Base-by-base conservation (phyloP, 2,329 filamentous ascomycete genomes). In the Tolypocladium paradoxum region DNA sequence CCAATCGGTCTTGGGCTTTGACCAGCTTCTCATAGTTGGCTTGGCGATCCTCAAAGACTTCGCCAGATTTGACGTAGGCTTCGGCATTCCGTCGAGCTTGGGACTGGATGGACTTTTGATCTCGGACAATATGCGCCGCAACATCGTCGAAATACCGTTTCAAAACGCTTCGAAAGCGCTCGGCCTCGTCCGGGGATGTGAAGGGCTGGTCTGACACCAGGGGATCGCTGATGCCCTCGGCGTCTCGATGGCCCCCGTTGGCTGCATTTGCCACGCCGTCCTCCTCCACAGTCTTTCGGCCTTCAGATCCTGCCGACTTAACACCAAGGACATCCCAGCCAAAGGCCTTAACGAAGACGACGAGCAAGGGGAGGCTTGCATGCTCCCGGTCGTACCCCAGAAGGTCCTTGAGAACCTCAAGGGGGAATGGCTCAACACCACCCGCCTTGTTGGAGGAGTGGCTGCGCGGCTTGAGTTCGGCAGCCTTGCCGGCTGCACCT, bases 401-500 rank as follows among this genome's bases (percentile, higher is more conserved):
- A 58, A 99, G 80, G 66, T 99, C 95, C 72, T 99, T 99, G 40
- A 99, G 75, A n/a, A 97, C 92, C 68, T 99, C 93, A 22, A 99
- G 76, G 4, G 95, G 95, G 60, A 99, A 97, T 0, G 93, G 93
- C 58, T 99, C 93, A 2, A 89, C 81, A 40, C 79, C 82, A 31
- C 79, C 78, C 58, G 83, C 82, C 55, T 83, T 81, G 51, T 73
- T 70, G 27, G 77, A 76, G 38, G 70, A 38, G 16, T 9, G 66
- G 11, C 75, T 64, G 55, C 81, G 80, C 60, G 73, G 76, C 74
- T 76, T 87, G 56, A 72, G 69, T 61, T 79, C 82, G 48, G 74
- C 80, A 7, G 77, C 72, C 68, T 91, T 95, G 36, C 79, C 74
- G 40, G 81, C 74, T 2, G 75, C 75, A 68, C 76, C 79, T 69